A percentile compares a stretch with the other conserved stretches of the same genome.
Evolutionary conservation across 1,284 basidiomycete genomes (phyloP).

Genomic region (Melampsora larici-populina): DNA sequence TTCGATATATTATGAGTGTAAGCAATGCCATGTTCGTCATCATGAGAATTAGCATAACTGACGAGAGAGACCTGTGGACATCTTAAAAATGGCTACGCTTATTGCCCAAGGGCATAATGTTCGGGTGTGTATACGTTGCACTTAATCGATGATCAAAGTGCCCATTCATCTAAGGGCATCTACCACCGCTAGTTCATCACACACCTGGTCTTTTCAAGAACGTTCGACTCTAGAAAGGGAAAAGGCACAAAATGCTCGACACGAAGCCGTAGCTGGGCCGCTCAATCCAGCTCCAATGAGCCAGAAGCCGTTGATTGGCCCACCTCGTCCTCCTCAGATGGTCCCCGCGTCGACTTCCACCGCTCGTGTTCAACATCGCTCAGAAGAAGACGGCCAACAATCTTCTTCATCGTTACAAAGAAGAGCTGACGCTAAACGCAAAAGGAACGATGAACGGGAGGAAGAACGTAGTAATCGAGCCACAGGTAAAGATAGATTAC

Average conservation of each 20-base stretch:
- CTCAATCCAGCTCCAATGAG: background rate
- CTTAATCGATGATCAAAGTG: constrained; percentile 3
- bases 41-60: background rate
- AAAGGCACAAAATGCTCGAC: background rate
- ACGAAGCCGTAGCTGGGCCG: constrained; percentile 16
- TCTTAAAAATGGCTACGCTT: too few species aligned
- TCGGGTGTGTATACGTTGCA: too few species aligned
- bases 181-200: constrained; percentile 18
- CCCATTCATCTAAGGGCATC: constrained; percentile 15
- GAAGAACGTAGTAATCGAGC: constrained; percentile 8
- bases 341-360: background rate
- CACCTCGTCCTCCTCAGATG: background rate
- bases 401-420: background rate
- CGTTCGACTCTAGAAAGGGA: constrained; percentile 24
- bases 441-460: constrained; percentile 13
- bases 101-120: too few species aligned
- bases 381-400: background rate
- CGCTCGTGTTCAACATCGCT: background rate
- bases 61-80: too few species aligned
- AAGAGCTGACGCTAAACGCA: constrained; percentile 3
- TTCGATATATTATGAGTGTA: constrained; percentile 20
- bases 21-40: background rate
- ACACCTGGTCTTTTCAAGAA: constrained; percentile 21
- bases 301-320: constrained; percentile 9
- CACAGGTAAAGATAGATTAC: constrained; percentile 17